These are phyloP conservation scores for Thymus mandschuricus DNA, from an alignment of 257 asterid genomes.

Conservation along the genomic window DNA sequence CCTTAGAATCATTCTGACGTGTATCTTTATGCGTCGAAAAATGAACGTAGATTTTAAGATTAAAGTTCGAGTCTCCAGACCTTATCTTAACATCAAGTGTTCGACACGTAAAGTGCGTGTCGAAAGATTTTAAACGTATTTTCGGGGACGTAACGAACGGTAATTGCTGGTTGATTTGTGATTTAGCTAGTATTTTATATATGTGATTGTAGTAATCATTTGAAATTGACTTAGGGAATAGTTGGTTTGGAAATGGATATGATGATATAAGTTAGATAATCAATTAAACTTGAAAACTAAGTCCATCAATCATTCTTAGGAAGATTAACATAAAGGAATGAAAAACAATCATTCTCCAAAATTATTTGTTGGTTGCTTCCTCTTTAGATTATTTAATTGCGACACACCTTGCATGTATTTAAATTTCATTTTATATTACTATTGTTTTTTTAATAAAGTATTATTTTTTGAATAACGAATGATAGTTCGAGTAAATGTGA, in stretches of 20 bases:
- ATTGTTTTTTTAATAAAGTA: too few relatives aligned
- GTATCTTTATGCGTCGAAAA: too few relatives aligned
- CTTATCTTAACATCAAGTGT: too few relatives aligned
- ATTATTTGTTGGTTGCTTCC: background rate
- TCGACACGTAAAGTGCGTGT: too few relatives aligned
- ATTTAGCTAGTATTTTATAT: too few relatives aligned
- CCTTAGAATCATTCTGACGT: too few relatives aligned
- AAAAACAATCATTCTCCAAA: slow-evolving; percentile 15
- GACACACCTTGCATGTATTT: background rate
- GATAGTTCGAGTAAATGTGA: background rate
- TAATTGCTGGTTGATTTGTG: too few relatives aligned
- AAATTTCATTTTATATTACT: background rate
- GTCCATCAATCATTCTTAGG: slow-evolving; percentile 9
- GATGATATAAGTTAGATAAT: slow-evolving; percentile 22
- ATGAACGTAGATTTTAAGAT: too few relatives aligned
- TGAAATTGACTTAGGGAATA: background rate
- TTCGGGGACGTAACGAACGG: too few relatives aligned
- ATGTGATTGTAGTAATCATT: background rate
- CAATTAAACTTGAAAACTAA: slow-evolving; percentile 6
- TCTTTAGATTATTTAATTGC: background rate
- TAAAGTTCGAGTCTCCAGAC: too few relatives aligned
- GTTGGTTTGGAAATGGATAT: slow-evolving; percentile 27
- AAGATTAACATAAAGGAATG: slow-evolving; percentile 19
- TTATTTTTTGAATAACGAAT: background rate
- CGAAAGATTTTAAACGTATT: too few relatives aligned